phyloP scores from a whole-genome alignment of 495 filamentous ascomycete genomes.

The Talaromyces nanjingensis region DNA sequence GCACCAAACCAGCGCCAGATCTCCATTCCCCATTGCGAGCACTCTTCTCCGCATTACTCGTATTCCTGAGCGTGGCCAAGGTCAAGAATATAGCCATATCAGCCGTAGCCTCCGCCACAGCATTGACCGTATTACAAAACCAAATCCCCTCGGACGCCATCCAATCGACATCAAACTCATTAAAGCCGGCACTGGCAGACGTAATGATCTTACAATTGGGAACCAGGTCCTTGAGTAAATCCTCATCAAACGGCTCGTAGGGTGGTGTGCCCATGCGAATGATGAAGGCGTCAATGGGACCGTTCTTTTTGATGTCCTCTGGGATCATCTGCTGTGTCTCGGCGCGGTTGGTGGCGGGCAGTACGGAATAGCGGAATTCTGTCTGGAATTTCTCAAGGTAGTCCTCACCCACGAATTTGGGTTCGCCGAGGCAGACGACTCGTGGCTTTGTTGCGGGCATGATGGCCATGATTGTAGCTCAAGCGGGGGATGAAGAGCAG shows the following conservation, averaged over 20 bases:
- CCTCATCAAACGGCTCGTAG: slow-evolving; percentile 33
- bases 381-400: slow-evolving; percentile 14
- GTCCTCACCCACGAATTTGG: slow-evolving; percentile 8
- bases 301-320: slow-evolving; percentile 13
- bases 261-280: slow-evolving; percentile 32
- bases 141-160: slow-evolving; percentile 23
- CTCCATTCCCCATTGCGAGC: slow-evolving; percentile 45
- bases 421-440: slow-evolving; percentile 12
- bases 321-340: slow-evolving; percentile 14
- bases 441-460: slow-evolving; percentile 12
- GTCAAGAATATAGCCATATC: slow-evolving; percentile 63
- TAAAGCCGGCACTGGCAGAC: slow-evolving; percentile 30
- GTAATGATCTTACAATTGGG: slow-evolving; percentile 25
- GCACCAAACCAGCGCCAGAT: slow-evolving; percentile 22
- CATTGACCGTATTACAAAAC: slow-evolving; percentile 60
- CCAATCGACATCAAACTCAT: slow-evolving; percentile 29
- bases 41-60: slow-evolving; percentile 43
- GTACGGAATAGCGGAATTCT: slow-evolving; percentile 15
- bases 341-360: slow-evolving; percentile 15
- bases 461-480: not conserved
- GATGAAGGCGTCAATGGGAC: slow-evolving; percentile 28
- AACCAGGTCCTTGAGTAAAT: slow-evolving; percentile 19
- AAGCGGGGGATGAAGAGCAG: not conserved
- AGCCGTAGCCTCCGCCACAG: slow-evolving; percentile 66
- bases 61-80: slow-evolving; percentile 56